Evolutionary conservation across 1,284 basidiomycete species (phyloP), one percentile per base, ranked within the genome.

Genomic region (Violaceomyces palustris): DNA sequence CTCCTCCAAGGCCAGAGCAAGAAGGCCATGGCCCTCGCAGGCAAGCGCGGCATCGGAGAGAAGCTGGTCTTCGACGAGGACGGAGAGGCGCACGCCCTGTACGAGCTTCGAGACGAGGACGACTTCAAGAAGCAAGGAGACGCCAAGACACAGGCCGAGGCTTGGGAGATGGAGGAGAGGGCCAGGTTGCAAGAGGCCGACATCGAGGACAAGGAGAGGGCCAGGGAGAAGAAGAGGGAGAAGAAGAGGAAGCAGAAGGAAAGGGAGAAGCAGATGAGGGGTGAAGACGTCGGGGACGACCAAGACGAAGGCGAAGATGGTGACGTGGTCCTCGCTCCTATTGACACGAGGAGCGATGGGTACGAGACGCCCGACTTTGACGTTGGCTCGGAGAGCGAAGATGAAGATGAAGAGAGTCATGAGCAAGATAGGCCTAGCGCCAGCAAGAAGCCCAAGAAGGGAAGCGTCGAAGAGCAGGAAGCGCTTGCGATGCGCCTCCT

Each of bases 131-230:
- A 79, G 78, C 47, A 87, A 80, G 77, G 79, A 90, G 80, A 80
- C 77, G 69, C 78, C 80, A 39, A 81, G 80, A 29, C 88, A 91
- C 75, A 79, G 83, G 45, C 57, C 77, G 42, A 90, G 93, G 77
- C 86, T 85, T 75, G 81, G 50, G 59, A 55, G 21, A 46, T 82
- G 48, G 83, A 87, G 59, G 91, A 88, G 18, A 83, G 82, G 72
- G 87, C 87, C 72, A 91, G 91, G 80, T 86, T 86, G 76, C 78
- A 80, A 52, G 88, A 91, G 75, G 87, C 86, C 78, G 71, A 73
- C 27, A 42, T 59, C 35, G 41, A 44, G 30, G 70, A 73, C 45
- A 72, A 72, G 50, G 61, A 64, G 45, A 47, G 64, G 11, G 67
- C 58, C 32, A 55, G 53, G 46, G 61, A 69, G 45, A 68, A 67